These are phyloP conservation scores for Fusarium sp. DNA, from an alignment of 2,329 filamentous ascomycete species.

Conservation along the genomic window DNA sequence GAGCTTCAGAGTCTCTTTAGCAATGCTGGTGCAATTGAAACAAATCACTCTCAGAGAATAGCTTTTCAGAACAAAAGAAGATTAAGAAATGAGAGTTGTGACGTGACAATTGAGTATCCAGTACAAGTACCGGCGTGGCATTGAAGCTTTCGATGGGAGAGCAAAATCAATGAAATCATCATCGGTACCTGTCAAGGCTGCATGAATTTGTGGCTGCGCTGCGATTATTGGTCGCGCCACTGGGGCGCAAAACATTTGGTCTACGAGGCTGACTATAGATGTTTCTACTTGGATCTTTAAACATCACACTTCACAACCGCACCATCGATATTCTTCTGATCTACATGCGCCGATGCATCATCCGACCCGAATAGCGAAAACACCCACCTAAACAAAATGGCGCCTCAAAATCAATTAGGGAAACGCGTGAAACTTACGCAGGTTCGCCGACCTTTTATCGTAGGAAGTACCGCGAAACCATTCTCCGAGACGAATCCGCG, in stretches of 20 bases:
- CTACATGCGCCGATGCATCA: background rate
- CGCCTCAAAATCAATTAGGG: constrained; percentile 66
- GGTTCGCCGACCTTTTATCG: constrained; percentile 74
- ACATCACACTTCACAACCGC: background rate
- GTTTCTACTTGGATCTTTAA: background rate
- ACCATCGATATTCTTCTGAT: background rate
- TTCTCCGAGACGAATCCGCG: constrained; percentile 85
- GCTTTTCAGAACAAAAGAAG: background rate
- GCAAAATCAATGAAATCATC: constrained; percentile 47
- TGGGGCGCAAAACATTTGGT: constrained; percentile 16
- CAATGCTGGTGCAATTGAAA: background rate
- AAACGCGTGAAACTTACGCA: constrained; percentile 75
- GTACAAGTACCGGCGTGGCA: constrained; percentile 3
- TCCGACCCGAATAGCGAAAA: background rate
- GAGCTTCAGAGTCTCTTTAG: constrained; percentile 13
- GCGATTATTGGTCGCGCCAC: constrained; percentile 22
- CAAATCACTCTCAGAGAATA: background rate
- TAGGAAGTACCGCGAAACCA: constrained; percentile 81
- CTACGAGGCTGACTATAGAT: constrained; percentile 25
- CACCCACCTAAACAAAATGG: constrained; percentile 56
- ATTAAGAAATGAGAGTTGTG: background rate
- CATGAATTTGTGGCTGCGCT: constrained; percentile 21
- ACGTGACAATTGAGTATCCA: constrained; percentile 25
- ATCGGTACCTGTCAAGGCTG: constrained; percentile 38
- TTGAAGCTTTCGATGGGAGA: constrained; percentile 18